phyloP scores from a whole-genome alignment of 441 rosid species.

The Euphorbia celastroides region DNA sequence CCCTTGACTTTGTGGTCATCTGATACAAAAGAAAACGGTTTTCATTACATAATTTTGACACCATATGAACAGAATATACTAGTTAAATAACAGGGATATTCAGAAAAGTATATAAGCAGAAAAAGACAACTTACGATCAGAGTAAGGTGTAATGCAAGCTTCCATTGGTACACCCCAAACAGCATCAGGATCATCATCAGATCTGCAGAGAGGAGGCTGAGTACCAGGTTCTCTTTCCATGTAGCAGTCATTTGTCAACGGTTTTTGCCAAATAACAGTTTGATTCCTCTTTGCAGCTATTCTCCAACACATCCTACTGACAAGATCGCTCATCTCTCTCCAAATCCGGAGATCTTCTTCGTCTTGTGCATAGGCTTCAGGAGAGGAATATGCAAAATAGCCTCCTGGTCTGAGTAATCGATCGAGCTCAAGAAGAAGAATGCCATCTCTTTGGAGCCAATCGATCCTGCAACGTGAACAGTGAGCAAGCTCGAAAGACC shows the following conservation, averaged over 20 bases:
- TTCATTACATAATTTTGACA: too few relatives aligned
- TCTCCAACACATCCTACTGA: conserved; percentile 92
- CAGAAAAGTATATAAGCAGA: neutral
- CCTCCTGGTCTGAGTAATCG: conserved; percentile 96
- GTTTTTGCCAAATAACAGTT: conserved; percentile 97
- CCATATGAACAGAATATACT: neutral
- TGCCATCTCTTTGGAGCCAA: conserved; percentile 99
- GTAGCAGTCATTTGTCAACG: conserved; percentile 91
- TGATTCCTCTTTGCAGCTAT: conserved; percentile 88
- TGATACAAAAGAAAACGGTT: conserved; percentile 26
- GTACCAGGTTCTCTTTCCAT: conserved; percentile 74
- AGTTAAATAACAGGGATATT: neutral
- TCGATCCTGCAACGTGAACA: conserved; percentile 98
- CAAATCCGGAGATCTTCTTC: conserved; percentile 90
- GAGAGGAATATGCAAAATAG: conserved; percentile 97
- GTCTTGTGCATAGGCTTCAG: conserved; percentile 98
- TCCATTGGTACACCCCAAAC: conserved; percentile 80
- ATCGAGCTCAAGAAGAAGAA: conserved; percentile 97
- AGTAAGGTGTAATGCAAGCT: conserved; percentile 87
- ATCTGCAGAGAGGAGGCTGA: conserved; percentile 86
- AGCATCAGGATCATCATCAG: conserved; percentile 88
- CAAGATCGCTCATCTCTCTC: conserved; percentile 93
- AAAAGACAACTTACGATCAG: conserved; percentile 61
- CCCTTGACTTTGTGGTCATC: conserved; percentile 76
- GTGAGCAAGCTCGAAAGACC: conserved; percentile 96